phyloP scores from a whole-genome alignment of 2,329 filamentous ascomycete genomes.

The Camillea tinctor region DNA sequence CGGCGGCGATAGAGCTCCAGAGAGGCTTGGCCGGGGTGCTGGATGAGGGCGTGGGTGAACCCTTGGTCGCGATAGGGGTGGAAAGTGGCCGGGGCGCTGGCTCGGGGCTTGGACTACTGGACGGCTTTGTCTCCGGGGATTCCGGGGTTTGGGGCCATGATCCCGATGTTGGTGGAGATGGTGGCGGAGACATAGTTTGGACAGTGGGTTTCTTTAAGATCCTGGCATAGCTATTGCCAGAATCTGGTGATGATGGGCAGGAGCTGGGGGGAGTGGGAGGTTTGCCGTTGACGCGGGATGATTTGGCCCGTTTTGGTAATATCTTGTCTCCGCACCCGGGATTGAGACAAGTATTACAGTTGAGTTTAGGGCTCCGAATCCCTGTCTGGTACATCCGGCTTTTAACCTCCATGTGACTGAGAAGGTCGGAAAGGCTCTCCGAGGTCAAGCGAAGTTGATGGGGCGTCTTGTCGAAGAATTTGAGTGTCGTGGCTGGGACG shows the following conservation, averaged over 20 bases:
- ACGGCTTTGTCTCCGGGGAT: too few species aligned
- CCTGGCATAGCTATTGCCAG: slow-evolving; percentile 3
- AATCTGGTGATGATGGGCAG: not conserved
- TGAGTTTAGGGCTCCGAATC: not conserved
- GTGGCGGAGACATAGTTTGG: not conserved
- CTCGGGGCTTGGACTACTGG: too few species aligned
- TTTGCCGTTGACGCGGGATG: not conserved
- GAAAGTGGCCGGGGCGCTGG: too few species aligned
- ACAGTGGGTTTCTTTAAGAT: not conserved
- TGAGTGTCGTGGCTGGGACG: slow-evolving; percentile 24
- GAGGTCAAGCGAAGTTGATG: slow-evolving; percentile 11
- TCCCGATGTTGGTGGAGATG: not conserved
- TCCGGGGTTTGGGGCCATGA: not conserved
- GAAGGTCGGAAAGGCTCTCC: slow-evolving; percentile 15
- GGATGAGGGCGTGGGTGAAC: not conserved
- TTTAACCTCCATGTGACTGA: slow-evolving; percentile 7
- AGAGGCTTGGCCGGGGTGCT: not conserved
- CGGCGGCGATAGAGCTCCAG: not conserved
- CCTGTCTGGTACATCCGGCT: not conserved
- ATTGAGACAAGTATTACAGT: too few species aligned
- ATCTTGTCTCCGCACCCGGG: not conserved
- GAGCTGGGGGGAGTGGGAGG: not conserved
- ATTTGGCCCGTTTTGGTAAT: not conserved
- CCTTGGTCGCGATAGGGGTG: not conserved
- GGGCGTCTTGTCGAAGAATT: slow-evolving; percentile 15